Conservation (phyloP, 495 filamentous ascomycete genomes). For the Daldinia caldariorum region DNA sequence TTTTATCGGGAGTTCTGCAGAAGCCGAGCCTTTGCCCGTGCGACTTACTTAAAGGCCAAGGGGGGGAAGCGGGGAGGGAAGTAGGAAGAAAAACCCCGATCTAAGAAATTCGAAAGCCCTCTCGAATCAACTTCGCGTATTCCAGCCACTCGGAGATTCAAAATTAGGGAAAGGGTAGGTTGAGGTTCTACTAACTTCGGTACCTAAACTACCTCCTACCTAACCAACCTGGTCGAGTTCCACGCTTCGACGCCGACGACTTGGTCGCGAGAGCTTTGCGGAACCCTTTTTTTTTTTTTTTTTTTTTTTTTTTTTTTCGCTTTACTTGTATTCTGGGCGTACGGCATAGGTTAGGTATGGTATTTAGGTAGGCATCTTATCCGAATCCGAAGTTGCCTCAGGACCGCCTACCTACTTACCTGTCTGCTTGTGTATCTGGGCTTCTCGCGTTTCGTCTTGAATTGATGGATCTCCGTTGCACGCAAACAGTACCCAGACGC, state of each 20-base stretch:
- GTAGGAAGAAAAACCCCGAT: slow-evolving; percentile 2
- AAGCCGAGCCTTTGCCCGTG: slow-evolving; percentile 1
- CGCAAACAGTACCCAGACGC: neutral
- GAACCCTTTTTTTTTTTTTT: slow-evolving; percentile 19
- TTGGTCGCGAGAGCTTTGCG: slow-evolving; percentile 11
- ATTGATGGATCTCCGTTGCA: neutral
- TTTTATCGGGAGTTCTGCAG: slow-evolving; percentile 4
- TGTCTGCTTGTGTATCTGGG: no score
- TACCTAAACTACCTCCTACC: no score
- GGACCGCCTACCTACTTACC: neutral
- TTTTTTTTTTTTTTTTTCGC: neutral
- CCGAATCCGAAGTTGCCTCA: slow-evolving; percentile 19
- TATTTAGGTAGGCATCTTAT: slow-evolving; percentile 17
- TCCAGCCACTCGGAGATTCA: slow-evolving; percentile 32
- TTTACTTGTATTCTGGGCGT: slow-evolving; percentile 7
- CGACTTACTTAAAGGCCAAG: slow-evolving; percentile 10
- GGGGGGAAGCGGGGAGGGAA: no score
- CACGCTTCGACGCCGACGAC: slow-evolving; percentile 29
- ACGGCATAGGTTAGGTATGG: slow-evolving; percentile 22
- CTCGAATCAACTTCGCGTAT: slow-evolving; percentile 23
- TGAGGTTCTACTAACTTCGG: slow-evolving; percentile 6
- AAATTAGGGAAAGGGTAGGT: neutral
- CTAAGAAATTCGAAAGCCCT: slow-evolving; percentile 14
- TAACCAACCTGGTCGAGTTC: slow-evolving; percentile 3
- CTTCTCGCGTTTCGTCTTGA: neutral